phyloP scores from a whole-genome alignment of 108 stramenopile genomes.

The Cyclotella sp. region DNA sequence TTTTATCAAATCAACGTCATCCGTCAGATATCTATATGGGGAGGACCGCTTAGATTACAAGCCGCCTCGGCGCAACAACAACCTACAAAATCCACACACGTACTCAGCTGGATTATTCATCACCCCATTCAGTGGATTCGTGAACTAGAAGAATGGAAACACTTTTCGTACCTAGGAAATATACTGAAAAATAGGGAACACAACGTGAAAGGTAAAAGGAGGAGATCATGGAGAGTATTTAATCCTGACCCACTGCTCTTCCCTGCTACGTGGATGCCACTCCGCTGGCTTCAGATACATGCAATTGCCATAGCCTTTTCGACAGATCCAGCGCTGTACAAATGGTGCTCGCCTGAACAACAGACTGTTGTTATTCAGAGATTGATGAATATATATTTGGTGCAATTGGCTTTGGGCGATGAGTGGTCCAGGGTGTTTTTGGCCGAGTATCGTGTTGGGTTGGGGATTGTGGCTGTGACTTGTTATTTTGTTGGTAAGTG shows the following conservation, averaged over 20 bases:
- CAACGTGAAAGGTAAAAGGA: constrained; percentile 1
- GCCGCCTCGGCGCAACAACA: constrained; percentile 37
- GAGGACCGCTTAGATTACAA: constrained; percentile 64
- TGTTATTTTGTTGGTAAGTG: constrained; percentile 53
- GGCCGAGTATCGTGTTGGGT: constrained; percentile 68
- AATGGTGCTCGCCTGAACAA: constrained; percentile 43
- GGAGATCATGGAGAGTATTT: constrained; percentile 31
- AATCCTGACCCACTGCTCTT: constrained; percentile 67
- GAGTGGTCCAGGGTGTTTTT: constrained; percentile 85
- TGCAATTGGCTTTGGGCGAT: constrained; percentile 66
- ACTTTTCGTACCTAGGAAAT: constrained; percentile 31
- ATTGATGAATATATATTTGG: constrained; percentile 65
- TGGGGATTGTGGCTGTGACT: constrained; percentile 60
- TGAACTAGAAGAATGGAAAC: constrained; percentile 64
- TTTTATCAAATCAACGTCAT: background rate
- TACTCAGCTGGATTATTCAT: constrained; percentile 41
- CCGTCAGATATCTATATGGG: constrained; percentile 54
- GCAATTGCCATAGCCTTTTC: constrained; percentile 53
- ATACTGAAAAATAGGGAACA: background rate
- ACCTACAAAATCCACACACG: constrained; percentile 31
- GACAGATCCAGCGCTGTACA: constrained; percentile 49
- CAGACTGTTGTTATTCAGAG: constrained; percentile 30
- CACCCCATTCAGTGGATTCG: constrained; percentile 59
- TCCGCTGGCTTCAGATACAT: constrained; percentile 56
- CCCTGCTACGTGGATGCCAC: constrained; percentile 74